Evolutionary conservation across 2,329 filamentous ascomycete genomes (phyloP), one percentile per base, ranked within the genome.

Genomic region (Xylariaceae sp.): DNA sequence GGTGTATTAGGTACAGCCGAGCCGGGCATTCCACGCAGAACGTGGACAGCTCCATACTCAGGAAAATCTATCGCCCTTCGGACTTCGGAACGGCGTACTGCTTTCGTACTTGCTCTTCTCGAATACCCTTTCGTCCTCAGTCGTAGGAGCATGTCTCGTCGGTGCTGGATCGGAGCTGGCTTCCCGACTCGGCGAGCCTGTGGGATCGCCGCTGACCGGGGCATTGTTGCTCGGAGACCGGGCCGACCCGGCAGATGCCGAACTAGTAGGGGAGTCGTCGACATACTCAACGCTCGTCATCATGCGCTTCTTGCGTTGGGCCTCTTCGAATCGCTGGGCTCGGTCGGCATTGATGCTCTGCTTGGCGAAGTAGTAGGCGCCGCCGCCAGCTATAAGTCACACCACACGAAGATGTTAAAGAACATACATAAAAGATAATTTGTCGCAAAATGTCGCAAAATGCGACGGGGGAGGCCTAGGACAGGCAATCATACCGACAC

Each of bases 301-400:
- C 64, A 77, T 74, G 55, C 79, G 80, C 74, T 80, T 86, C 74
- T 87, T 85, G 64, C 83, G 74, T 53, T 80, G 79, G 55, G 78
- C 80, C 58, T 87, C 84, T 64, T 87, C 81, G 62, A 87, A 82
- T 66, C 89, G 84, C 57, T 83, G 76, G 58, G 82, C 79, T 61
- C 92, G 88, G 73, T 96, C 91, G 64, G 88, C 88, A 70, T 96
- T 96, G 80, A 99, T 95, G 71, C 86, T 86, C 68, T 84, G 81
- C 80, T 99, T 99, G 61, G 94, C 94, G 71, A 96, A 96, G 77
- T 89, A 91, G 79, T 97, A 99, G 67, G 92, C 91, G 60, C 87
- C 89, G 62, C 84, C 94, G 68, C 92, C 94, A 63, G 91, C 90
- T 91, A 68, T 51, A 67, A 50, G 32, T 51, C 39, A 26, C 37